Conservation (phyloP, 495 filamentous ascomycete species). For the Apodospora peruviana region DNA sequence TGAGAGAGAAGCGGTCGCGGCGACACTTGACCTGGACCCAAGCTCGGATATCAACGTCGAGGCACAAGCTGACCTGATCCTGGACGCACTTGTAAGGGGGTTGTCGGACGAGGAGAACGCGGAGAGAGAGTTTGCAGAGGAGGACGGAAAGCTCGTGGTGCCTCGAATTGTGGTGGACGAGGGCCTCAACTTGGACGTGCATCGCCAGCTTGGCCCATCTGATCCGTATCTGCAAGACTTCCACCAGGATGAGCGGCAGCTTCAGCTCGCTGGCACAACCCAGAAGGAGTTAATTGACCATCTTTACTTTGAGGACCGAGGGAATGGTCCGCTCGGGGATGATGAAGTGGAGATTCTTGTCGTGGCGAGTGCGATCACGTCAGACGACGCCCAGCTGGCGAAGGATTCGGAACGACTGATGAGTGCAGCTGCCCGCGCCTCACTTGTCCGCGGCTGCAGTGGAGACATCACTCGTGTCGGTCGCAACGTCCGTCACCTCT, state of each 20-base stretch:
- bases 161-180: constrained; percentile 34
- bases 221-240: constrained; percentile 29
- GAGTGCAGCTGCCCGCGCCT: constrained; percentile 13
- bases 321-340: constrained; percentile 12
- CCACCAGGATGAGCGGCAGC: constrained; percentile 18
- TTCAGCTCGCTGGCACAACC: constrained; percentile 13
- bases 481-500: constrained; percentile 25
- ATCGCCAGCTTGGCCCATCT: constrained; percentile 26
- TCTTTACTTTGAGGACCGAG: constrained; percentile 27
- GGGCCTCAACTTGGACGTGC: constrained; percentile 30
- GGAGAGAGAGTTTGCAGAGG: constrained; percentile 35
- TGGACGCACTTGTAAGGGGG: constrained; percentile 18
- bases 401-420: no score
- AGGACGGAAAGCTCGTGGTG: constrained; percentile 26
- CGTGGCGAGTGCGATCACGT: constrained; percentile 19
- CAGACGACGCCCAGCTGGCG: constrained; percentile 34
- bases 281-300: constrained; percentile 6
- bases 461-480: constrained; percentile 39
- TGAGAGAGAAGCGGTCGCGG: constrained; percentile 25
- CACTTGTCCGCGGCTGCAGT: constrained; percentile 29
- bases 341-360: constrained; percentile 40
- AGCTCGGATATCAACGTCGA: constrained; percentile 18
- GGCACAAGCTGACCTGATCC: constrained; percentile 22
- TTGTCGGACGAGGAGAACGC: constrained; percentile 13
- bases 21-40: constrained; percentile 31